Conservation (phyloP, 2,329 filamentous ascomycete genomes). For the Scedosporium boydii region DNA sequence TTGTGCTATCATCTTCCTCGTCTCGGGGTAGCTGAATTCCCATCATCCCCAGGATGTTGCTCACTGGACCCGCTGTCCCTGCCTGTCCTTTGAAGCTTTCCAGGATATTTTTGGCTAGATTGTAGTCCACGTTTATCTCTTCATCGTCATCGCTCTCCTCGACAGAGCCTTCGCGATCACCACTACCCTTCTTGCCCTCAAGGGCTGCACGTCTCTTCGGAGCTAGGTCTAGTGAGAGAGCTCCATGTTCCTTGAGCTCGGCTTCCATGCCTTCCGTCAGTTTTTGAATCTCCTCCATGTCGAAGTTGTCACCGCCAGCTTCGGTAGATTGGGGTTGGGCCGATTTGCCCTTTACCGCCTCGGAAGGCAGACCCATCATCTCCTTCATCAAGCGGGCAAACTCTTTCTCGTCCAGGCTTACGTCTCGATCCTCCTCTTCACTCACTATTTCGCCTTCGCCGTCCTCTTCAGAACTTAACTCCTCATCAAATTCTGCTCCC, state of each 20-base stretch:
- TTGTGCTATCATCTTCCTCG: constrained; percentile 42
- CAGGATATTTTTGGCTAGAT: constrained; percentile 80
- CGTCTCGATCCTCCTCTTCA: constrained; percentile 63
- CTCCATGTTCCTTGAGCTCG: constrained; percentile 61
- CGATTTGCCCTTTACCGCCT: not conserved
- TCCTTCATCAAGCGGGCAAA: constrained; percentile 84
- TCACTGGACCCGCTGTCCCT: constrained; percentile 74
- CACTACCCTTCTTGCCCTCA: constrained; percentile 15
- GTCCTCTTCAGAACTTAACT: constrained; percentile 45
- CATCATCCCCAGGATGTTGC: constrained; percentile 82
- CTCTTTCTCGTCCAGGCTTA: constrained; percentile 75
- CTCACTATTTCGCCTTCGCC: constrained; percentile 28
- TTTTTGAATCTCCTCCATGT: constrained; percentile 53
- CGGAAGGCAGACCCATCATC: constrained; percentile 63
- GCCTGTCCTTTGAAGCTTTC: constrained; percentile 89
- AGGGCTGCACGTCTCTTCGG: constrained; percentile 20
- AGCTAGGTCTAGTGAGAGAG: constrained; percentile 43
- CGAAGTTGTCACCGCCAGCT: constrained; percentile 22
- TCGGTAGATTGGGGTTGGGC: not conserved
- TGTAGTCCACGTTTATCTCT: constrained; percentile 53
- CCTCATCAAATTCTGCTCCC: constrained; percentile 63
- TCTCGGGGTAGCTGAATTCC: constrained; percentile 74
- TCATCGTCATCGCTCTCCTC: constrained; percentile 39
- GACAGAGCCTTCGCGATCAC: constrained; percentile 10
- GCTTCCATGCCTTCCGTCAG: constrained; percentile 62